phyloP scores from a whole-genome alignment of 2,329 filamentous ascomycete species.

The Hymenoscyphus albidus region DNA sequence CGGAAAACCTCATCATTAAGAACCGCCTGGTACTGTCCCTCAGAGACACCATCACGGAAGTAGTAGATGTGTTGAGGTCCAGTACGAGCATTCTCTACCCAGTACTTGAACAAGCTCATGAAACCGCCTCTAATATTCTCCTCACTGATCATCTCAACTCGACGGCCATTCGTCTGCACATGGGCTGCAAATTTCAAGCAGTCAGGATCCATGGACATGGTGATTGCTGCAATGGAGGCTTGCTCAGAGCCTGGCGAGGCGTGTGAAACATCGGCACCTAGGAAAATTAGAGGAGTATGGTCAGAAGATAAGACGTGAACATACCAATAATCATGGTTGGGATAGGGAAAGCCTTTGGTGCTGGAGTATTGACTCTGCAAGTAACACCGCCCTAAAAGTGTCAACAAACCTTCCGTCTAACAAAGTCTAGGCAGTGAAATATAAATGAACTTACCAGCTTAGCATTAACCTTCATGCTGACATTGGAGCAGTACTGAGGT shows the following conservation, averaged over 20 bases:
- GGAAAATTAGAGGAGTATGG: not conserved
- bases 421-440: not conserved
- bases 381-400: conserved; percentile 64
- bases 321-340: conserved; percentile 70
- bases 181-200: conserved; percentile 74
- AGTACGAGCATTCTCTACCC: conserved; percentile 54
- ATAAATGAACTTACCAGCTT: conserved; percentile 55
- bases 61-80: conserved; percentile 76
- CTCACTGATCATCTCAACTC: conserved; percentile 72
- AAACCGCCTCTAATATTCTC: conserved; percentile 66
- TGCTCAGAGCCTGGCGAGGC: conserved; percentile 61
- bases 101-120: conserved; percentile 58
- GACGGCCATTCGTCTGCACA: conserved; percentile 77
- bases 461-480: conserved; percentile 94
- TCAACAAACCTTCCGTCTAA: not conserved
- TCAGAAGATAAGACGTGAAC: not conserved
- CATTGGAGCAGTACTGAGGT: conserved; percentile 86
- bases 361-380: conserved; percentile 36
- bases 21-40: conserved; percentile 79
- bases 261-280: conserved; percentile 81
- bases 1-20: conserved; percentile 71
- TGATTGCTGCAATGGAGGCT: conserved; percentile 83
- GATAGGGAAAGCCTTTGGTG: conserved; percentile 38
- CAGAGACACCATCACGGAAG: conserved; percentile 87
- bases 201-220: conserved; percentile 69